Evolutionary conservation across 2,329 filamentous ascomycete species (phyloP).

Genomic region (Hymenoscyphus fraxineus): DNA sequence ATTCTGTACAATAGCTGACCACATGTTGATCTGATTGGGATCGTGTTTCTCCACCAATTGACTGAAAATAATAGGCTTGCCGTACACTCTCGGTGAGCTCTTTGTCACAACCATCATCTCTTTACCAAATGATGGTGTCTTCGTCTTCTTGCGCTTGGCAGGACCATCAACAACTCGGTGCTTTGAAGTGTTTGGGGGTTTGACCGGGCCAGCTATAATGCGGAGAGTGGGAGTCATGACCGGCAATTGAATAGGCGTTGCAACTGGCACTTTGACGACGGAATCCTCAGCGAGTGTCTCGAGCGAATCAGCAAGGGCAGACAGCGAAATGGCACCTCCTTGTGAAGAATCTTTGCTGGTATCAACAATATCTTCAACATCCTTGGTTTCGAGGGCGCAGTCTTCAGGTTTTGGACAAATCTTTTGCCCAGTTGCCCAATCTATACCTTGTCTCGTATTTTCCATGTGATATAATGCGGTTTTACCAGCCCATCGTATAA

Average conservation of each 20-base stretch:
- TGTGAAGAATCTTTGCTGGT: not conserved
- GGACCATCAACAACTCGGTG: not conserved
- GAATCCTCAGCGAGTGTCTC: not conserved
- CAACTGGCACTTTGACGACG: not conserved
- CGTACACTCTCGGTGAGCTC: not conserved
- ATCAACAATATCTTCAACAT: not conserved
- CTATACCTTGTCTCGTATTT: slow-evolving; percentile 22
- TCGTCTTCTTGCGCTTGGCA: not conserved
- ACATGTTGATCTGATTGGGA: not conserved
- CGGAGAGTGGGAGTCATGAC: slow-evolving; percentile 8
- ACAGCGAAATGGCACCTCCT: not conserved
- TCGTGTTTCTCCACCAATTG: not conserved
- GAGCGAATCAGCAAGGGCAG: not conserved
- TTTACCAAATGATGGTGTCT: not conserved
- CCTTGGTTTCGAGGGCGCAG: not conserved
- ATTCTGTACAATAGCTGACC: not conserved
- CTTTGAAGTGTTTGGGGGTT: not conserved
- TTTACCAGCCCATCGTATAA: slow-evolving; percentile 34
- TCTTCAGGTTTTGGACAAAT: slow-evolving; percentile 10
- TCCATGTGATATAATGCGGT: slow-evolving; percentile 24
- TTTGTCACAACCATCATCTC: slow-evolving; percentile 1
- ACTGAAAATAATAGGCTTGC: slow-evolving; percentile 3
- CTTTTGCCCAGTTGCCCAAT: slow-evolving; percentile 33
- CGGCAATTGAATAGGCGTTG: not conserved
- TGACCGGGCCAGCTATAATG: slow-evolving; percentile 1